Evolutionary conservation across 2,329 filamentous ascomycete species (phyloP).

Genomic region (Paracoccidioides lutzii): DNA sequence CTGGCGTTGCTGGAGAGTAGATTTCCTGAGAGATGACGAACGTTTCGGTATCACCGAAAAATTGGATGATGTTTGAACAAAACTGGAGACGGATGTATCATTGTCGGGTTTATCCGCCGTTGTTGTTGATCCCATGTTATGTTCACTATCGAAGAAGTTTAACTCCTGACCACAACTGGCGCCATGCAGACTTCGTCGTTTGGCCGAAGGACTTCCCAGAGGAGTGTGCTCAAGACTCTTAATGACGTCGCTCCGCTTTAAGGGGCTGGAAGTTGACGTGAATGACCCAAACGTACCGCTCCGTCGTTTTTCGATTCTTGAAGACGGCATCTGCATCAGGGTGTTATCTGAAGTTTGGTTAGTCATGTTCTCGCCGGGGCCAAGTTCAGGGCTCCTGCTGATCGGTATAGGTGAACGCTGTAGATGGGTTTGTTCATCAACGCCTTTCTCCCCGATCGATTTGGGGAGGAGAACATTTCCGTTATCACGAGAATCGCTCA

Average conservation of each 20-base stretch:
- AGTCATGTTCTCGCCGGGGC: constrained; percentile 15
- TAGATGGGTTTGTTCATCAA: constrained; percentile 2
- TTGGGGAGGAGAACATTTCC: constrained; percentile 51
- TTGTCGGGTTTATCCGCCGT: constrained; percentile 14
- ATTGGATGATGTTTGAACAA: constrained; percentile 31
- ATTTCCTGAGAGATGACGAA: constrained; percentile 67
- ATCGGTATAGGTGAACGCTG: constrained; percentile 4
- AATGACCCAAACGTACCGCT: constrained; percentile 37
- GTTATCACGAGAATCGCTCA: constrained; percentile 57
- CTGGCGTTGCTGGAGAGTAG: constrained; percentile 74
- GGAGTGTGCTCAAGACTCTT: constrained; percentile 69
- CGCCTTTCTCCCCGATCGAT: constrained; percentile 14
- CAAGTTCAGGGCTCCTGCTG: neutral
- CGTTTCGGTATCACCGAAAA: constrained; percentile 50
- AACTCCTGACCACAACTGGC: constrained; percentile 51
- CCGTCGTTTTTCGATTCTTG: constrained; percentile 38
- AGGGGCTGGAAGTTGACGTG: constrained; percentile 58
- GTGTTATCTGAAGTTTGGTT: constrained; percentile 16
- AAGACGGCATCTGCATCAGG: constrained; percentile 16
- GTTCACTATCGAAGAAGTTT: constrained; percentile 57
- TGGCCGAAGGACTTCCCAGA: constrained; percentile 64
- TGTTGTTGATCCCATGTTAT: constrained; percentile 17
- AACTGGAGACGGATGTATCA: constrained; percentile 16
- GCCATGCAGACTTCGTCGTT: constrained; percentile 76
- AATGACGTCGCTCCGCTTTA: constrained; percentile 82